Evolutionary conservation across 306 rosid genomes (phyloP).

Genomic region (Dalbergia oliveri): DNA sequence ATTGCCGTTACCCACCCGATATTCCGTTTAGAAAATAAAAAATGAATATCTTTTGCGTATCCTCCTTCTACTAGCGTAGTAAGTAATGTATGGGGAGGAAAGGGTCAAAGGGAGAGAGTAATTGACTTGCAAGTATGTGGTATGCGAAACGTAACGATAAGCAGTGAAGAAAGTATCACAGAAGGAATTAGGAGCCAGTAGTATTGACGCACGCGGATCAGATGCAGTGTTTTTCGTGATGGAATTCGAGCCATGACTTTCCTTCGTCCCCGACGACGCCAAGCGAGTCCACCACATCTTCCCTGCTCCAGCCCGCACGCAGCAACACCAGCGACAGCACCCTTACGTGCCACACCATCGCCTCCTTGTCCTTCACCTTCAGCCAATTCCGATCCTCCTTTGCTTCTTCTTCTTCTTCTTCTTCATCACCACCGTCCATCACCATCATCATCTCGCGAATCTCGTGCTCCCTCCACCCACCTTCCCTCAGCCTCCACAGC

Average conservation of each 20-base stretch:
- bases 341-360: slow-evolving; percentile 56
- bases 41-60: no score
- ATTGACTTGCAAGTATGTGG: not conserved
- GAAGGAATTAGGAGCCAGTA: not conserved
- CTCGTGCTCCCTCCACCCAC: slow-evolving; percentile 93
- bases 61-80: not conserved
- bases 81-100: no score
- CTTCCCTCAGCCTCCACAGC: slow-evolving; percentile 67
- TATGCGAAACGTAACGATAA: no score
- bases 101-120: not conserved
- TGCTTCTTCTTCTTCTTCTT: not conserved
- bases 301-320: slow-evolving; percentile 90
- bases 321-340: slow-evolving; percentile 54
- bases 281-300: slow-evolving; percentile 78
- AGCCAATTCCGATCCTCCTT: not conserved
- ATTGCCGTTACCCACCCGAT: not conserved
- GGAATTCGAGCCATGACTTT: slow-evolving; percentile 40
- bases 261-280: slow-evolving; percentile 48
- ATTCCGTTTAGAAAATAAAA: no score
- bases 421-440: slow-evolving; percentile 50
- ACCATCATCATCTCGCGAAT: slow-evolving; percentile 80
- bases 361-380: slow-evolving; percentile 30
- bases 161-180: no score
- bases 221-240: not conserved
- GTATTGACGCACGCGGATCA: not conserved